phyloP scores from a whole-genome alignment of 2,329 filamentous ascomycete species.

The Apiospora aurea region DNA sequence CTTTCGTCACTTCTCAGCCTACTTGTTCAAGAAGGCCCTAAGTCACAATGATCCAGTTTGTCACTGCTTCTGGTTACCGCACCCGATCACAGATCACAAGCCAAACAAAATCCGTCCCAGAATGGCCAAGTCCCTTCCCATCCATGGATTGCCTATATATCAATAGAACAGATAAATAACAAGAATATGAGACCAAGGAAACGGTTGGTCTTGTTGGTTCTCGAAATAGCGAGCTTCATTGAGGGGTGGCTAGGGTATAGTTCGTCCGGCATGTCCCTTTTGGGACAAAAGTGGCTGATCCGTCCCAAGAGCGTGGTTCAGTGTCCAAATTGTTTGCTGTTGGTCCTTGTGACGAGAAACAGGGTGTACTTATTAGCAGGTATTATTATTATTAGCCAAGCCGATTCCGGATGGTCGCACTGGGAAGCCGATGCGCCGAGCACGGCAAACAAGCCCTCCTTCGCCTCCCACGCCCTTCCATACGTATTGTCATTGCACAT shows the following conservation, averaged over 20 bases:
- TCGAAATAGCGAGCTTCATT: constrained; percentile 7
- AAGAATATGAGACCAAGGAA: background rate
- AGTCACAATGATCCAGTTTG: background rate
- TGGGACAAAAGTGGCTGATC: constrained; percentile 4
- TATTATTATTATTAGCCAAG: constrained; percentile 8
- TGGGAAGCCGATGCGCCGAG: background rate
- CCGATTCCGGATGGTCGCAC: background rate
- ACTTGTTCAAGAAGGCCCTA: constrained; percentile 13
- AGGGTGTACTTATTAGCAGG: background rate
- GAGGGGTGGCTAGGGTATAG: constrained; percentile 3
- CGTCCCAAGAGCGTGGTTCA: constrained; percentile 11
- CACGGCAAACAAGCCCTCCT: constrained; percentile 10
- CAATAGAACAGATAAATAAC: background rate
- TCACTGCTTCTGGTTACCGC: constrained; percentile 1
- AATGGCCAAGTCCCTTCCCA: background rate
- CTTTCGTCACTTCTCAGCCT: constrained; percentile 16
- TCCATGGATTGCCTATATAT: background rate
- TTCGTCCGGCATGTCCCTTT: background rate
- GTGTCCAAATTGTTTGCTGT: background rate
- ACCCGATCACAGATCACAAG: constrained; percentile 11
- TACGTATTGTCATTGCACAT: background rate
- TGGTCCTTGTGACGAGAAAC: constrained; percentile 2
- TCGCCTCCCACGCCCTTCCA: background rate
- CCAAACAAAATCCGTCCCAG: background rate
- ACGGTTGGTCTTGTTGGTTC: constrained; percentile 9